Conservation (phyloP, 306 rosid species). For the Boehmeria nivea region DNA sequence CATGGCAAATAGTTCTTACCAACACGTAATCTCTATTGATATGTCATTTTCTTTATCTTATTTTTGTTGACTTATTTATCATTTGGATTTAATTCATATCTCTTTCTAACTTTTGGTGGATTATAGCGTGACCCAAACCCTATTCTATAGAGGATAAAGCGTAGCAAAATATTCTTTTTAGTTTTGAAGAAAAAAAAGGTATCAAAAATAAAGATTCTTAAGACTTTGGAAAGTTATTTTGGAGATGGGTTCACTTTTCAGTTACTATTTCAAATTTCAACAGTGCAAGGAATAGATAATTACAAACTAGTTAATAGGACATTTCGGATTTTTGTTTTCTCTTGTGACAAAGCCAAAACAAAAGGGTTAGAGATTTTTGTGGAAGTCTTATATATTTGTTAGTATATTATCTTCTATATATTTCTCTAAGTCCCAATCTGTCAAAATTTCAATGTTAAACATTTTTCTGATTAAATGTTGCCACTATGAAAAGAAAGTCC, state of each 20-base stretch:
- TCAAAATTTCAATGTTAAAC: no score
- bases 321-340: no score
- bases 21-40: conserved; percentile 27
- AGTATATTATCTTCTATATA: no score
- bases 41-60: neutral
- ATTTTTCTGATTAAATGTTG: no score
- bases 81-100: neutral
- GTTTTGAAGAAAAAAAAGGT: neutral
- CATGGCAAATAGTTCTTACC: conserved; percentile 18
- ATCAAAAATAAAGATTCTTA: neutral
- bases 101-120: conserved; percentile 7
- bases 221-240: neutral
- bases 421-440: no score
- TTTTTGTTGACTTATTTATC: conserved; percentile 7
- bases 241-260: no score
- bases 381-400: no score
- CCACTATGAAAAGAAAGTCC: no score
- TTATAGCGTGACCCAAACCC: conserved; percentile 10
- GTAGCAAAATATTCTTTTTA: neutral
- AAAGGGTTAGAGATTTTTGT: no score
- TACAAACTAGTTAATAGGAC: no score
- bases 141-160: conserved; percentile 11
- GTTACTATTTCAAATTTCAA: no score
- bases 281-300: neutral
- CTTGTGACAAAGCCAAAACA: no score